These are phyloP conservation scores for Lentinula guzmanii DNA, from an alignment of 768 basidiomycete species.

Conservation along the genomic window DNA sequence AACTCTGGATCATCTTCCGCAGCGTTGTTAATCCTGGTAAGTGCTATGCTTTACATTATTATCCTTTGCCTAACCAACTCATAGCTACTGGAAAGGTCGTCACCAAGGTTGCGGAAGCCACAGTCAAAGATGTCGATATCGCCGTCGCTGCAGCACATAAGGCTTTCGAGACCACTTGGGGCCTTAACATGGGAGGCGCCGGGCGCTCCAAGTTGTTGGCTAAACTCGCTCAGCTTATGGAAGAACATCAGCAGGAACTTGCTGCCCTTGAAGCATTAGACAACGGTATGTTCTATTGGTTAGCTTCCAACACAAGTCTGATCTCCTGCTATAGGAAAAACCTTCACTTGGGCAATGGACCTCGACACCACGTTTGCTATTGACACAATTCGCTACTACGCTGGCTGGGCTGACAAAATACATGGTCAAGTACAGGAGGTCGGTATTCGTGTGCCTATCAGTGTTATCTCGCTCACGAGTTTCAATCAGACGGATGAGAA, in stretches of 20 bases:
- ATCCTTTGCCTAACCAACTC: slow-evolving; percentile 5
- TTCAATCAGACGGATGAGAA: slow-evolving; percentile 10
- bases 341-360: slow-evolving; percentile 12
- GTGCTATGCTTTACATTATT: neutral
- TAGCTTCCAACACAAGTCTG: neutral
- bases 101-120: slow-evolving; percentile 45
- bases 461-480: neutral
- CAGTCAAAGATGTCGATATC: slow-evolving; percentile 52
- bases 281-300: slow-evolving; percentile 21
- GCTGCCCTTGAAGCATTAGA: slow-evolving; percentile 44
- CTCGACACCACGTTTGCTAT: slow-evolving; percentile 19
- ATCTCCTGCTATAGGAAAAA: slow-evolving; percentile 14
- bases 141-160: slow-evolving; percentile 59
- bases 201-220: slow-evolving; percentile 31
- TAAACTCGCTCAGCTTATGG: slow-evolving; percentile 43
- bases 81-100: slow-evolving; percentile 54
- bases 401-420: slow-evolving; percentile 49
- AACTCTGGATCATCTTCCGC: slow-evolving; percentile 4
- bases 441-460: neutral
- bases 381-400: slow-evolving; percentile 38
- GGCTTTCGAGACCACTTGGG: slow-evolving; percentile 31
- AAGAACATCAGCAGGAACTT: slow-evolving; percentile 35
- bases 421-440: slow-evolving; percentile 37
- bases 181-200: slow-evolving; percentile 29
- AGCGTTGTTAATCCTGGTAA: slow-evolving; percentile 47